Base-by-base conservation (phyloP, 345 rosid genomes). In the Euphorbia pulcherrima region DNA sequence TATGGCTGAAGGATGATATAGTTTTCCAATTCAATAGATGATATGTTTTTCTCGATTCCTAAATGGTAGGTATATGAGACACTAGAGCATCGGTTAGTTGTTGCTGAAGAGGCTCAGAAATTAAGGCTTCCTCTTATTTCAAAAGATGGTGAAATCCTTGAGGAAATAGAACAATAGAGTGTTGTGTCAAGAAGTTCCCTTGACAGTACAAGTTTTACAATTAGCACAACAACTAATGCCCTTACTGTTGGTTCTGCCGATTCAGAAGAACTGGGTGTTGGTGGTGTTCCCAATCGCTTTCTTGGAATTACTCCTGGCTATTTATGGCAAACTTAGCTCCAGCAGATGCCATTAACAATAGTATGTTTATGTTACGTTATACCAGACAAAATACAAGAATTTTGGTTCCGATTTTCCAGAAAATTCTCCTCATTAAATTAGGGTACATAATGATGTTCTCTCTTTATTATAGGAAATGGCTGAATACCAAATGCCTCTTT, bases 61-160 rank as follows among this genome's bases (percentile, higher is more conserved):
- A 50, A 65, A 62, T 77, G 52, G 37, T 74, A 94, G 99, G 96
- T 88, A 69, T 91, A 88, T 65, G 96, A 91, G 84, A 84, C 79
- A 64, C 80, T 94, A 68, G 97, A 94, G 82, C 97, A 91, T 68
- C 87, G 92, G 27, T 70, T 94, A 76, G 90, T 85, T 72, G 95
- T 94, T 59, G 93, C 99, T 27, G 99, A 94, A 84, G 96, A 96
- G 21, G 96, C 97, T 71, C 96, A 91, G 78, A 94, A 88, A 61
- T 77, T 94, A 72, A 88, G 97, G 77, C 90, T 94, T 72, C 99
- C 99, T 67, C 88, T 89, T 20, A 89, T 94, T 75, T 88, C 97
- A 29, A 86, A 88, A 69, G 95, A 88, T 72, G 97, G 97, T 62
- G 97, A 88, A 80, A 84, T 91, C 76, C 95, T 83, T 6, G 95